Conservation (phyloP, 106 monocot species). For the Gastrodia elata region DNA sequence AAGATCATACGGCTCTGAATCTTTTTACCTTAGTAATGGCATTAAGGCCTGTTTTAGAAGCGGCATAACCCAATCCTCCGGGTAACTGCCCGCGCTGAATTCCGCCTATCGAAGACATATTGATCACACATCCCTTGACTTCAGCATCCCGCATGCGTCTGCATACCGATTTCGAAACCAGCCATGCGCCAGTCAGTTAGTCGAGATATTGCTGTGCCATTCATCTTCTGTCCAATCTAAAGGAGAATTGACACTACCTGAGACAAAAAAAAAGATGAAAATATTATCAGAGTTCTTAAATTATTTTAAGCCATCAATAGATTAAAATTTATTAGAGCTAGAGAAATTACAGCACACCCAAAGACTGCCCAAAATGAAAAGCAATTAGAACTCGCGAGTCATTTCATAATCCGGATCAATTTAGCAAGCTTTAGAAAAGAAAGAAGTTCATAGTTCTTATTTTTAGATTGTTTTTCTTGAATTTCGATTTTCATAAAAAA, state of each 20-base stretch:
- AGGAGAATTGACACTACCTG: constrained; percentile 45
- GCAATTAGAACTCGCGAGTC: too few species aligned
- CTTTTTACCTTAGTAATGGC: constrained; percentile 57
- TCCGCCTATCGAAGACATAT: constrained; percentile 60
- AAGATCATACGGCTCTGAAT: neutral
- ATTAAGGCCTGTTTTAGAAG: constrained; percentile 51
- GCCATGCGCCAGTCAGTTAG: constrained; percentile 67
- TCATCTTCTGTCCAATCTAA: constrained; percentile 62
- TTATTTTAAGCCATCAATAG: too few species aligned
- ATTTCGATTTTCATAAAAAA: too few species aligned
- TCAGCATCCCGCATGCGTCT: constrained; percentile 49
- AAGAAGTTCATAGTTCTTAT: too few species aligned
- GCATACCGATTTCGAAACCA: constrained; percentile 60
- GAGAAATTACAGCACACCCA: too few species aligned
- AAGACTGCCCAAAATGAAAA: too few species aligned
- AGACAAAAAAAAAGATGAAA: neutral
- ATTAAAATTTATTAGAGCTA: too few species aligned
- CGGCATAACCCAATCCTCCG: constrained; percentile 46
- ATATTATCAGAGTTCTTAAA: too few species aligned
- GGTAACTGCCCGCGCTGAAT: constrained; percentile 47
- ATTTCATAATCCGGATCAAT: too few species aligned
- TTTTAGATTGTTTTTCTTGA: too few species aligned
- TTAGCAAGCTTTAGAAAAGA: too few species aligned
- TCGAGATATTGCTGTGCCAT: constrained; percentile 38
- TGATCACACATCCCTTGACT: constrained; percentile 53